phyloP scores from a whole-genome alignment of 2,329 filamentous ascomycete species.

The Trichoderma lentiforme region DNA sequence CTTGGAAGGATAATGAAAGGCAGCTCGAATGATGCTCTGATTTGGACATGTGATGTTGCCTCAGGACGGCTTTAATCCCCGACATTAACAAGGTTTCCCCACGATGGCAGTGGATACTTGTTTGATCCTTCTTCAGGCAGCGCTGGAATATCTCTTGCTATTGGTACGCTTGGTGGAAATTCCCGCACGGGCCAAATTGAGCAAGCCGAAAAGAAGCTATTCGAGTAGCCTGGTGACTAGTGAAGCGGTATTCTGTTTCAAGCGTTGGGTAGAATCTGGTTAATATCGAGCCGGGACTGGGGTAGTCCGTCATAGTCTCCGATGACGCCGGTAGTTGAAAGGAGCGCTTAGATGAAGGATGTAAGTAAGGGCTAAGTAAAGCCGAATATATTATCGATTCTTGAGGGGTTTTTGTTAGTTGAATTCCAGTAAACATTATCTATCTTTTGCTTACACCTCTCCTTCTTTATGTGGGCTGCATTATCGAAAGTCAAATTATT shows the following conservation, averaged over 20 bases:
- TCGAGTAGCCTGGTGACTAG: not conserved
- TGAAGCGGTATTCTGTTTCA: not conserved
- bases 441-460: not conserved
- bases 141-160: not conserved
- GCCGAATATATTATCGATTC: not conserved
- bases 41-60: not conserved
- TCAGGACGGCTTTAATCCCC: not conserved
- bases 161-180: conserved; percentile 4
- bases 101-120: not conserved
- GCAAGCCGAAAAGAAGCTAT: not conserved
- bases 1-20: too few relatives aligned
- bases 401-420: not conserved
- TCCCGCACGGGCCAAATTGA: not conserved
- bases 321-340: not conserved
- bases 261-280: not conserved
- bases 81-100: not conserved
- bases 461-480: not conserved
- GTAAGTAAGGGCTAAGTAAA: not conserved
- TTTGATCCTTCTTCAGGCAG: conserved; percentile 4
- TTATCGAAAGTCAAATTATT: not conserved
- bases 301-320: not conserved
- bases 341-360: not conserved
- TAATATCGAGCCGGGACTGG: not conserved
- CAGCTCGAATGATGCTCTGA: not conserved
- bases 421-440: too few relatives aligned